phyloP scores from a whole-genome alignment of 2,329 filamentous ascomycete genomes.

The Graphilbum ipis-grandicollis region DNA sequence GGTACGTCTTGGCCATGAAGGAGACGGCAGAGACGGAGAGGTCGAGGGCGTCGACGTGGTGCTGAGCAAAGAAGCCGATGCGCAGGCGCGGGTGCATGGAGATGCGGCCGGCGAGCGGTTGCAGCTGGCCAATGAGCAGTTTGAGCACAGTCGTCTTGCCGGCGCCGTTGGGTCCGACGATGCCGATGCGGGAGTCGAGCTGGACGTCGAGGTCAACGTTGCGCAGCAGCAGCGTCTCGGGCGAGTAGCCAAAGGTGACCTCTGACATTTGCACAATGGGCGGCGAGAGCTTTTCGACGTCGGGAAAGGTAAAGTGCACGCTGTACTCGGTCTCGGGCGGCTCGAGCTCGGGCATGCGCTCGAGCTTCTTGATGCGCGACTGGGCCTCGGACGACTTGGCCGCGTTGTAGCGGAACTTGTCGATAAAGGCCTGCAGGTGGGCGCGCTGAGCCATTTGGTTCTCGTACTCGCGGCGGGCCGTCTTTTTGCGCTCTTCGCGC shows the following conservation, averaged over 20 bases:
- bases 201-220: constrained; percentile 94
- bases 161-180: constrained; percentile 97
- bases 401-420: constrained; percentile 99
- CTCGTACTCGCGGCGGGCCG: constrained; percentile 91
- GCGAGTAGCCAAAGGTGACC: constrained; percentile 76
- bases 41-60: constrained; percentile 93
- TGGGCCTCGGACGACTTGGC: constrained; percentile 97
- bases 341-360: constrained; percentile 87
- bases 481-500: constrained; percentile 92
- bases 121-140: constrained; percentile 77
- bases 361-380: constrained; percentile 96
- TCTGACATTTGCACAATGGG: constrained; percentile 96
- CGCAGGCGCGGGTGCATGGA: constrained; percentile 76
- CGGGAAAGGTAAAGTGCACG: constrained; percentile 92
- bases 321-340: constrained; percentile 85
- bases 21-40: constrained; percentile 75
- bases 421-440: constrained; percentile 93
- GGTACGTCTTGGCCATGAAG: constrained; percentile 90
- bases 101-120: constrained; percentile 63
- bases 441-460: constrained; percentile 91
- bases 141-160: constrained; percentile 98
- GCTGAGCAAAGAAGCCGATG: constrained; percentile 93
- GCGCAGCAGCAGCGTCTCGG: constrained; percentile 59
- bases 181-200: constrained; percentile 93
- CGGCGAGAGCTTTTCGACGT: constrained; percentile 92